phyloP scores from a whole-genome alignment of 208 protist species.

The Trypanosoma caninum region DNA sequence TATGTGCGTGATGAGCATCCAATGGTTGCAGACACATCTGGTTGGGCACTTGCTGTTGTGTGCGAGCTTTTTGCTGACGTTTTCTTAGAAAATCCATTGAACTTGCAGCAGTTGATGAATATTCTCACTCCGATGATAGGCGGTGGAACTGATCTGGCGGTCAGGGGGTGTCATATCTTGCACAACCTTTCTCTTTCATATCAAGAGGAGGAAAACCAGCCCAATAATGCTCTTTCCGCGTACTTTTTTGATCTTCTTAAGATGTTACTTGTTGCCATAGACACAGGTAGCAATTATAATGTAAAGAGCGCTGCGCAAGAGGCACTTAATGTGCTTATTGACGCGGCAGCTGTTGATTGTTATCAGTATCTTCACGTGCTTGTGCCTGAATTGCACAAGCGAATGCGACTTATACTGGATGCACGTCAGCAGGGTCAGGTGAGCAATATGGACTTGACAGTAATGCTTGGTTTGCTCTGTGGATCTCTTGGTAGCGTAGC shows the following conservation, averaged over 20 bases:
- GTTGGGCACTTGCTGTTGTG: conserved; percentile 94
- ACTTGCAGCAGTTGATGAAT: conserved; percentile 76
- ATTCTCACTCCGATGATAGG: conserved; percentile 64
- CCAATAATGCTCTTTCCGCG: conserved; percentile 81
- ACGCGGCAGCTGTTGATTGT: conserved; percentile 75
- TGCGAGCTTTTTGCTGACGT: conserved; percentile 88
- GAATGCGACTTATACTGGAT: conserved; percentile 53
- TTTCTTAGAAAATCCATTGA: conserved; percentile 46
- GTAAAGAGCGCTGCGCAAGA: conserved; percentile 91
- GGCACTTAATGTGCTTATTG: conserved; percentile 91
- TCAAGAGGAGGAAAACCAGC: conserved; percentile 61
- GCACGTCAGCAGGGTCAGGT: conserved; percentile 39
- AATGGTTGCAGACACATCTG: conserved; percentile 92
- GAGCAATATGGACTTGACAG: conserved; percentile 43
- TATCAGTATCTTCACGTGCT: conserved; percentile 52
- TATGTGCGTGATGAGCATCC: conserved; percentile 79
- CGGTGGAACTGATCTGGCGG: conserved; percentile 54
- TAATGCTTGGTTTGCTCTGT: conserved; percentile 85
- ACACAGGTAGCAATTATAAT: conserved; percentile 68
- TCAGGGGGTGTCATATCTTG: conserved; percentile 92
- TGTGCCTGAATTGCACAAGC: conserved; percentile 67
- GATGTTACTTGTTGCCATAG: conserved; percentile 64
- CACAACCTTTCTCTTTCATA: conserved; percentile 92
- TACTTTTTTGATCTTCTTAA: conserved; percentile 79
- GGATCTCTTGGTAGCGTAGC: conserved; percentile 74